Evolutionary conservation across 2,329 filamentous ascomycete species (phyloP), one percentile per base, ranked within the genome.

Genomic region (Penicillium occitanis): DNA sequence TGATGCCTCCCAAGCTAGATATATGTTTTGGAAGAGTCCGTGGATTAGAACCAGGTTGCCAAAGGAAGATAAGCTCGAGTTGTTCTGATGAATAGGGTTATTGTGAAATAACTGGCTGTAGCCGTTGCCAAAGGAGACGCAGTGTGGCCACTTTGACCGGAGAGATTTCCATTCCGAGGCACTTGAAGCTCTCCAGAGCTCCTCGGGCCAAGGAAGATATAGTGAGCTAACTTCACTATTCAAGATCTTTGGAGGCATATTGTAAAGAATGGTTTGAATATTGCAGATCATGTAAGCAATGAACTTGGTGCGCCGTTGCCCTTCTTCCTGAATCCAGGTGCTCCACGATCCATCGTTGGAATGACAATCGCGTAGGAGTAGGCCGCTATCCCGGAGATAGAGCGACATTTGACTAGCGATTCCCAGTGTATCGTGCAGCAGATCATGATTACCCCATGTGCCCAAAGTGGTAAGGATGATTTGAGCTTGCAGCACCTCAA

Each of bases 251-350:
- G 61, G 61, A 25, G 61, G 61, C 35, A 63, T 46, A 55, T 63
- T 63, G 51, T 63, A 63, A 63, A 57, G 35, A 57, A 63, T 63
- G 17, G 61, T 63, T 57, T 63, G 61, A 46, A n/a, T 63, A 55
- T 57, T 63, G 33, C 61, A 63, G 8, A 63, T 46, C 37, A 63
- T 57, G 28, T 63, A 63, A 22, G 61, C 61, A 57, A 33, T 63
- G 37, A 63, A 63, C n/a, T 11, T 63, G 37, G 61, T 63, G 61
- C 61, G 61, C 37, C 61, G 50, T 63, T 57, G 61, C 25, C 25
- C 48, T 14, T 63, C 61, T 42, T 63, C 8, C 61, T 63, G 61
- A 57, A 63, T 63, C 61, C 61, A 63, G 51, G 35, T 46, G 37
- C 50, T 63, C 61, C 61, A 63, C 35, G 50, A 63, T 57, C 50